These are phyloP conservation scores for Ceratobasidium papillatum DNA, from an alignment of 1,284 basidiomycete genomes.

Conservation along the genomic window DNA sequence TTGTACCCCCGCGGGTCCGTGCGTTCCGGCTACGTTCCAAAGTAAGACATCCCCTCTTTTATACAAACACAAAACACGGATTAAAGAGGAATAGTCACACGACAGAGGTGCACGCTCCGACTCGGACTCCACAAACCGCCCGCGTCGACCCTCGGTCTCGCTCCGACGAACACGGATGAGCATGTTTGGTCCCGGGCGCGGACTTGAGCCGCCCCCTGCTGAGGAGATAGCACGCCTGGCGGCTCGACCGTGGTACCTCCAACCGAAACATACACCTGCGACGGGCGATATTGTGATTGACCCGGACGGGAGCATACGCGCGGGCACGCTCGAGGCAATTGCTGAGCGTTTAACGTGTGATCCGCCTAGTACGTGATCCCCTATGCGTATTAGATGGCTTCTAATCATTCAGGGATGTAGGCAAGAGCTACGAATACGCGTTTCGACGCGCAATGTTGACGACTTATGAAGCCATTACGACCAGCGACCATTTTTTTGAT, in stretches of 20 bases:
- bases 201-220: conserved; percentile 6
- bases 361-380: conserved; percentile 45
- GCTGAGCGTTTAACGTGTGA: conserved; percentile 74
- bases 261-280: conserved; percentile 59
- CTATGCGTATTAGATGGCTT: neutral
- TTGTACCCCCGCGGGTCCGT: conserved; percentile 27
- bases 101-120: conserved; percentile 27
- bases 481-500: conserved; percentile 71
- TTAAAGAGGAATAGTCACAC: neutral
- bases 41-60: neutral
- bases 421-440: conserved; percentile 54
- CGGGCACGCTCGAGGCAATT: conserved; percentile 73
- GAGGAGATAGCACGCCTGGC: conserved; percentile 44
- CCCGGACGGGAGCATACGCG: conserved; percentile 65
- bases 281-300: conserved; percentile 63
- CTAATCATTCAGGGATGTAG: neutral
- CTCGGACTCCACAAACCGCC: conserved; percentile 18
- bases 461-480: conserved; percentile 82
- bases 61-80: neutral
- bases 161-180: conserved; percentile 35
- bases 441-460: conserved; percentile 76
- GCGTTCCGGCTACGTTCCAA: conserved; percentile 38
- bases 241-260: conserved; percentile 69
- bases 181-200: conserved; percentile 28
- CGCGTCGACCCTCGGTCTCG: conserved; percentile 34